Base-by-base conservation (phyloP, 139 green algal genomes). In the Chlorella vulgaris region DNA sequence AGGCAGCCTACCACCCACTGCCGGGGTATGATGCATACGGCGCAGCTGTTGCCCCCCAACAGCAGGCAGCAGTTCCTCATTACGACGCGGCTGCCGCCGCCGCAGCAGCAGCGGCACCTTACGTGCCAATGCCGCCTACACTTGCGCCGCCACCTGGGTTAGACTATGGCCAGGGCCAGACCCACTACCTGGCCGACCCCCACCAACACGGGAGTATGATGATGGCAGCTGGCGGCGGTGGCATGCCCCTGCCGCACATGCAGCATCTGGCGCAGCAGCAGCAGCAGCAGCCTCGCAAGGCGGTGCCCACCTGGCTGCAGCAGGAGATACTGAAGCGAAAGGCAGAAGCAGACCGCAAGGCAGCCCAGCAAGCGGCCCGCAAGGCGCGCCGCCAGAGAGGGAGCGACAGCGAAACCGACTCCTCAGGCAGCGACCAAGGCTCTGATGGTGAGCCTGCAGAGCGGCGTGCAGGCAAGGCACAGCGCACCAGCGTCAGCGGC, bases 281-380 rank as follows among this genome's bases (percentile, higher is more conserved):
- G 55, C 55, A 28, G 19, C 51, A 47, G 18, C 55, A 65, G 33
- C 71, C 71, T 2, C 82, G 82, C 58, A 73, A 68, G 39, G 71
- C 80, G 36, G 82, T 91, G 51, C 87, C 87, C 0, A 71, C 79
- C 8, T 91, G 87, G 87, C 82, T 91, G 38, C 74, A 79, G 35
- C 74, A 83, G 67, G 85, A 87, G 80, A 82, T 91, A 29, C 38
- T 86, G 13, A 85, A 83, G 81, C 38, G 61, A 50, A 53, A 74
- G 69, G 74, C 60, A 43, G 81, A 50, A 36, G 77, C 61, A 8
- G 36, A 36, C 18, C 33, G 33, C 29, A 22, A 40, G 63, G 63
- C 29, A n/a, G 63, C 63, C 28, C 63, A 29, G n/a, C 39, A 70
- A 39, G 58, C 53, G 18, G 75, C 29, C 0, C 60, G 40, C 75